phyloP scores from a whole-genome alignment of 345 rosid genomes.

The Rhodamnia argentea region DNA sequence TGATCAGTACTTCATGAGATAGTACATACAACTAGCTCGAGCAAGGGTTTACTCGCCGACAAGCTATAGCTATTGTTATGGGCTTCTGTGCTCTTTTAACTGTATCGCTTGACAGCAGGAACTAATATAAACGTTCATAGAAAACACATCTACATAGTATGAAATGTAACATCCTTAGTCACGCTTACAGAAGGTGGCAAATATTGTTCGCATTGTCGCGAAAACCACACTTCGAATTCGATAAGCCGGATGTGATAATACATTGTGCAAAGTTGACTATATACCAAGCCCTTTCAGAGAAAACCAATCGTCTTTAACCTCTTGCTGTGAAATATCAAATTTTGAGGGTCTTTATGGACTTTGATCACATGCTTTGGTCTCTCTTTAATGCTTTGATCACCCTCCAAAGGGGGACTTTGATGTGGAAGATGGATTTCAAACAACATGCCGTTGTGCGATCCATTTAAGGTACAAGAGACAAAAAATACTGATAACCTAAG shows the following conservation, averaged over 20 bases:
- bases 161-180: background rate
- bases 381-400: background rate
- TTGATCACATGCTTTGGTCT: rapidly evolving
- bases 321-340: background rate
- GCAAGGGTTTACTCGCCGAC: background rate
- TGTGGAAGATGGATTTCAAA: background rate
- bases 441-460: background rate
- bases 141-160: background rate
- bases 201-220: background rate
- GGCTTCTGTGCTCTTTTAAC: background rate
- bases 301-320: background rate
- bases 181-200: background rate
- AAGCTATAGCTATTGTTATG: background rate
- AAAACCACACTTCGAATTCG: background rate
- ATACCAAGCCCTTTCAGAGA: background rate
- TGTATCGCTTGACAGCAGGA: background rate
- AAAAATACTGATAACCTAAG: background rate
- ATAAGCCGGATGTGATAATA: background rate
- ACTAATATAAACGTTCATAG: background rate
- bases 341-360: background rate
- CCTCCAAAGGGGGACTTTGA: background rate
- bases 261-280: background rate
- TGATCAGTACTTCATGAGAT: background rate
- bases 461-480: background rate
- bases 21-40: background rate